Percentiles rank a stretch among this genome's conserved stretches.
Conservation (phyloP, 345 rosid species). For the Syzygium grande region DNA sequence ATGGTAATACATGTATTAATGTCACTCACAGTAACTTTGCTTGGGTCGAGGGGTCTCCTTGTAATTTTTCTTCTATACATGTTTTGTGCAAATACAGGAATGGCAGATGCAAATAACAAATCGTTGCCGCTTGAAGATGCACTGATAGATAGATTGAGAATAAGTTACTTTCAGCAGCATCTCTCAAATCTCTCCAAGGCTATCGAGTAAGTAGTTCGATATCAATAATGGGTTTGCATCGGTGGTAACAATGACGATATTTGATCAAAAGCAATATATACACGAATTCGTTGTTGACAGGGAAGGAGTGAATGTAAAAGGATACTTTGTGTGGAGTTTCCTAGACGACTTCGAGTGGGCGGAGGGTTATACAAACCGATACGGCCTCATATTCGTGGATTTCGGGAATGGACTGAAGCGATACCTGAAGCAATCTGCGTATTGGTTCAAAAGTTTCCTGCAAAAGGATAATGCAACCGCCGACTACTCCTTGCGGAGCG, state of each 20-base stretch:
- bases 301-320: conserved; percentile 46
- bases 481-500: neutral
- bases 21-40: neutral
- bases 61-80: neutral
- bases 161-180: conserved; percentile 15
- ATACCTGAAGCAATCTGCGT: conserved; percentile 43
- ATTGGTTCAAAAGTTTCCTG: conserved; percentile 49
- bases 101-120: conserved; percentile 17
- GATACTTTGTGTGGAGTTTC: conserved; percentile 45
- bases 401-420: conserved; percentile 32
- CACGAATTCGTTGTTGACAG: neutral
- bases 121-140: conserved; percentile 14
- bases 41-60: neutral
- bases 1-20: conserved; percentile 12
- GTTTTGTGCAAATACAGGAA: conserved; percentile 9
- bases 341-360: conserved; percentile 59
- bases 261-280: neutral
- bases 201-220: conserved; percentile 15
- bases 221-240: neutral
- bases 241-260: neutral
- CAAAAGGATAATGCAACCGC: neutral
- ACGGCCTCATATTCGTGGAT: conserved; percentile 40
- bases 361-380: conserved; percentile 39
- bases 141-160: conserved; percentile 19
- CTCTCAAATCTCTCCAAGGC: conserved; percentile 17